A percentile compares a stretch with the other conserved stretches of the same genome.
These are phyloP conservation scores for Lipomyces kockii DNA, from an alignment of 805 yeast genomes.

Conservation along the genomic window DNA sequence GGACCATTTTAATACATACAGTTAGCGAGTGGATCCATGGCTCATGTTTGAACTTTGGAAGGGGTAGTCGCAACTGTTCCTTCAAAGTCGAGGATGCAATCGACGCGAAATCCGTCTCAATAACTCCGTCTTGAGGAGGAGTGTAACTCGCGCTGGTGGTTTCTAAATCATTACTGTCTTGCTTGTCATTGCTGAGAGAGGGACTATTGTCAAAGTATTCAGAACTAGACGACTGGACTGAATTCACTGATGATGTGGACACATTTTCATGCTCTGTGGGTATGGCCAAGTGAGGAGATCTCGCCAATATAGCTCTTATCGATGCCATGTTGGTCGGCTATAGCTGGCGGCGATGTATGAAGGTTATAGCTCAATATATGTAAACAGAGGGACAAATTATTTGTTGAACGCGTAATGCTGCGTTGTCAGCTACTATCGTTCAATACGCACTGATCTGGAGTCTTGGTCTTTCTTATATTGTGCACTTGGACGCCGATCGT, in stretches of 20 bases:
- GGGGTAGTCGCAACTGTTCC: slow-evolving; percentile 15
- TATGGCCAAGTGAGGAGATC: not conserved
- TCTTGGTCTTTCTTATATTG: too few species aligned
- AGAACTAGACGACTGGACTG: not conserved
- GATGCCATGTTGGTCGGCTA: not conserved
- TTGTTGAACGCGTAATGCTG: too few species aligned
- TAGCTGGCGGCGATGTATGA: too few species aligned
- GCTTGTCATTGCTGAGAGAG: not conserved
- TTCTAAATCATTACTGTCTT: too few species aligned
- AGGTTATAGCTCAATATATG: too few species aligned
- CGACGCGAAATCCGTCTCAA: slow-evolving; percentile 17
- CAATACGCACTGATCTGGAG: too few species aligned
- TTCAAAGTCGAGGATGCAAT: slow-evolving; percentile 15
- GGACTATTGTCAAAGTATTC: not conserved
- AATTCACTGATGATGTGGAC: not conserved
- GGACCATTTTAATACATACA: not conserved
- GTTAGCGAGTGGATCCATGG: slow-evolving; percentile 31
- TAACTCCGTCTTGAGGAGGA: not conserved
- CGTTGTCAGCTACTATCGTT: too few species aligned
- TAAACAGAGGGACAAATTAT: too few species aligned
- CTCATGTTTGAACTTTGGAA: slow-evolving; percentile 23
- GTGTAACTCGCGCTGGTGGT: not conserved
- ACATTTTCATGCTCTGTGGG: not conserved
- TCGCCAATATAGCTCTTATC: not conserved
- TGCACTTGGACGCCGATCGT: too few species aligned